Evolutionary conservation across 441 rosid species (phyloP).

Genomic region (Breynia disticha): DNA sequence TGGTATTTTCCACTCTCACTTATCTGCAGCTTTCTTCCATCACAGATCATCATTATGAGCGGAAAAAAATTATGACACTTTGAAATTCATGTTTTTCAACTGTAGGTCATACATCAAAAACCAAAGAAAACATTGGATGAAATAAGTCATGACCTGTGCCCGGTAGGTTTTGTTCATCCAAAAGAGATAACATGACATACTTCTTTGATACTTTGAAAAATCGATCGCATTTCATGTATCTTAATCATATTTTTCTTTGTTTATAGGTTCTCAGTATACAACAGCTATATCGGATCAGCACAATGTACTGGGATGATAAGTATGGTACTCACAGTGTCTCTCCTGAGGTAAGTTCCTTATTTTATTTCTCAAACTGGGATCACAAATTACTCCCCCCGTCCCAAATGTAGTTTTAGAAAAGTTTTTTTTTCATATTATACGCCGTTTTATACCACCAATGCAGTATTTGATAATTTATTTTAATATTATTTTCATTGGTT

Average conservation of each 20-base stretch:
- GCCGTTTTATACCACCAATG: no score
- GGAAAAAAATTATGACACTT: not conserved
- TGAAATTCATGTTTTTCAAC: constrained; percentile 11
- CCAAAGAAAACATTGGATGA: constrained; percentile 90
- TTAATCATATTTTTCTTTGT: constrained; percentile 6
- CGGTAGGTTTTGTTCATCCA: constrained; percentile 38
- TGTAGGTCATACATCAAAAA: constrained; percentile 93
- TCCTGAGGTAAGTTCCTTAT: constrained; percentile 59
- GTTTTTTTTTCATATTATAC: no score
- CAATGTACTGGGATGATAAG: constrained; percentile 99
- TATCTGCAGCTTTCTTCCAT: constrained; percentile 5
- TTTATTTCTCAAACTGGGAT: not conserved
- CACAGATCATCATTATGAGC: constrained; percentile 5
- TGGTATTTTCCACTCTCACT: constrained; percentile 37
- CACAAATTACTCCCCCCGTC: no score
- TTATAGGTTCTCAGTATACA: constrained; percentile 88
- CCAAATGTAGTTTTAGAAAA: no score
- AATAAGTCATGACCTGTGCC: constrained; percentile 93
- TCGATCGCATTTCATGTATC: not conserved
- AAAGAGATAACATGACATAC: not conserved
- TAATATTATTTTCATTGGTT: no score
- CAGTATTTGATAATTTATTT: no score
- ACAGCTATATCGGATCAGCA: constrained; percentile 90
- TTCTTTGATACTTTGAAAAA: no score
- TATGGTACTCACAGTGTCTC: constrained; percentile 95